A percentile compares a stretch with the other conserved stretches of the same genome.
phyloP scores from a whole-genome alignment of 495 filamentous ascomycete genomes.

The Talaromyces stipitatus region DNA sequence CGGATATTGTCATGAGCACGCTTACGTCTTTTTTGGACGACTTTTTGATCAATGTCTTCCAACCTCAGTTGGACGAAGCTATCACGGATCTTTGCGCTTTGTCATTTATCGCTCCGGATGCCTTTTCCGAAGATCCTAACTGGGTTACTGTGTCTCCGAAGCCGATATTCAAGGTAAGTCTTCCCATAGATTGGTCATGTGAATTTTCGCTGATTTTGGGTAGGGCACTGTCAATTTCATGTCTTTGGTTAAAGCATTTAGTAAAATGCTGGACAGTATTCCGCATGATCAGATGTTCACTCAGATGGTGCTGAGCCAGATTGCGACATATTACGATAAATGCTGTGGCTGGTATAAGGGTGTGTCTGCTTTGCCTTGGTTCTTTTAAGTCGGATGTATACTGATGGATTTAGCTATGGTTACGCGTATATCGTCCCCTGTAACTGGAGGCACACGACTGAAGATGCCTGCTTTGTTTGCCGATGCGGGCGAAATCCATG shows the following conservation, averaged over 20 bases:
- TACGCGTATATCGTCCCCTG: conserved; percentile 31
- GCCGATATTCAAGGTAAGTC: conserved; percentile 70
- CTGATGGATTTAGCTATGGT: conserved; percentile 28
- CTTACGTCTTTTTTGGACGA: conserved; percentile 96
- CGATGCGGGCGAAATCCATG: conserved; percentile 58
- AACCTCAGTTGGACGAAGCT: conserved; percentile 92
- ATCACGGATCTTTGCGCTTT: conserved; percentile 79
- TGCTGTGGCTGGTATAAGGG: conserved; percentile 86
- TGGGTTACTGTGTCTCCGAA: conserved; percentile 71
- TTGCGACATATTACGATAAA: conserved; percentile 83
- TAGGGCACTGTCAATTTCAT: conserved; percentile 82
- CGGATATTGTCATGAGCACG: conserved; percentile 79
- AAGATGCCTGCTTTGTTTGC: conserved; percentile 69
- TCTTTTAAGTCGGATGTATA: neutral
- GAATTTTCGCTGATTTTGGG: neutral
- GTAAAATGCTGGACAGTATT: conserved; percentile 88
- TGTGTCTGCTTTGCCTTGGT: conserved; percentile 14
- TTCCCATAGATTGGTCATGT: neutral
- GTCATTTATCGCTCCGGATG: conserved; percentile 74
- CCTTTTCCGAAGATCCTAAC: conserved; percentile 78
- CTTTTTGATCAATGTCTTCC: conserved; percentile 96
- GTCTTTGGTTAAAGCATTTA: conserved; percentile 78
- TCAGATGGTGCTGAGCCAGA: conserved; percentile 79
- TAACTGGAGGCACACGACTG: conserved; percentile 37
- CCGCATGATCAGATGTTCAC: conserved; percentile 96